Base-by-base conservation (phyloP, 1,139 yeast species). In the Blastobotrys petasosporus region DNA sequence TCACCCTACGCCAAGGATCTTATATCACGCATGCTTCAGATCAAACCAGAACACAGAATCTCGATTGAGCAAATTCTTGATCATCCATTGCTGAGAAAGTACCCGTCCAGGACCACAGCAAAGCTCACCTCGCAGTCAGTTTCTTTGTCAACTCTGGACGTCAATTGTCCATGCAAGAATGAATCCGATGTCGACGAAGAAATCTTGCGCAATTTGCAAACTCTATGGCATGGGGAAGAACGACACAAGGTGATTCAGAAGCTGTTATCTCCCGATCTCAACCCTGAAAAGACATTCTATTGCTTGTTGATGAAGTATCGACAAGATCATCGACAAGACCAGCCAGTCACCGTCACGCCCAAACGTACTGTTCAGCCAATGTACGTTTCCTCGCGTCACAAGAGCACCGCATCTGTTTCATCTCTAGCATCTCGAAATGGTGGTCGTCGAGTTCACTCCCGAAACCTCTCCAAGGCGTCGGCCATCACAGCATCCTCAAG, bases 271-370 rank as follows among this genome's bases (percentile, higher is more conserved):
- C 71, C 78, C 0, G 77, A 71, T 28, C 76, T 80, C 46, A 84
- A 83, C 54, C 79, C 94, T 1, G 98, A 94, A 60, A 94, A 92
- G 69, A 80, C 92, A 47, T 92, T 92, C 57, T 94, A 92, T 66
- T 83, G 87, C 51, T 69, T 94, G 48, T 70, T 92, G 51, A 71
- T 83, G 71, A 82, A 86, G 58, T 92, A 92, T 64, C 77, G 97
- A 54, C 85, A 83, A 56, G 94, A 84, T 51, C 95, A 86, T 61
- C 33, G 49, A n/a, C 49, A 49, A 32, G 49, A 51, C 37, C 16
- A 13, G 9, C 16, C 36, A 9, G 20, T 9, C 5, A 9, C 34
- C 12, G 33, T 30, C 16, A 25, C 47, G 16, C 32, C 42, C 9
- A 37, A 34, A 35, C 39, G 36, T 11, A 5, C 29, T 15, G 13